phyloP scores from a whole-genome alignment of 176 grass and related monocot species.

The Oryza australiensis region DNA sequence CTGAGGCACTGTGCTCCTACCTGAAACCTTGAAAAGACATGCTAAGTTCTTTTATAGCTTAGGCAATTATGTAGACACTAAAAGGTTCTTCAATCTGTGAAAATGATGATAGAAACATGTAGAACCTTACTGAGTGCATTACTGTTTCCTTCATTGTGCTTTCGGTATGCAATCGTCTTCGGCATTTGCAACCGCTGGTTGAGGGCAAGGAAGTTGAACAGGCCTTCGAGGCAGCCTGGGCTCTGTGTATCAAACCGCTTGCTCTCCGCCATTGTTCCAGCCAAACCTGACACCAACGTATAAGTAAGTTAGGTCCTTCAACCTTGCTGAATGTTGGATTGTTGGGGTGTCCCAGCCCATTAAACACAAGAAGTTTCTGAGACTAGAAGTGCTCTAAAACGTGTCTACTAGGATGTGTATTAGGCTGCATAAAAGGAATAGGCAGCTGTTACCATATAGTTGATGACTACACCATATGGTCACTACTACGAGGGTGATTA shows the following conservation, averaged over 20 bases:
- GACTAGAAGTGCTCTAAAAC: background rate
- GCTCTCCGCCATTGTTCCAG: conserved; percentile 42
- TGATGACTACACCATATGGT: background rate
- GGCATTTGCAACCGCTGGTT: conserved; percentile 49
- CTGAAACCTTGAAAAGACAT: background rate
- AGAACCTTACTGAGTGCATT: conserved; percentile 52
- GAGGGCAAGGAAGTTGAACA: conserved; percentile 67
- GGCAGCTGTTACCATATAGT: background rate
- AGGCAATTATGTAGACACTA: background rate
- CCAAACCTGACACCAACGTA: conserved; percentile 14
- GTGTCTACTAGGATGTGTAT: background rate
- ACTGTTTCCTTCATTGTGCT: conserved; percentile 35
- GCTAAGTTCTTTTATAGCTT: background rate
- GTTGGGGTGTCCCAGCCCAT: background rate
- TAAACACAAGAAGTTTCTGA: background rate
- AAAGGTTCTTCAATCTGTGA: background rate
- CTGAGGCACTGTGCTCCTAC: background rate
- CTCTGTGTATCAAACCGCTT: conserved; percentile 24
- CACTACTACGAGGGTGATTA: background rate
- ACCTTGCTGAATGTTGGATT: background rate
- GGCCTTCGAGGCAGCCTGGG: conserved; percentile 56
- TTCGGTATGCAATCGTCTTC: conserved; percentile 48
- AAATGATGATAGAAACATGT: conserved; percentile 8
- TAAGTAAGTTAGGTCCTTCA: background rate
- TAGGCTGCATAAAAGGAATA: background rate